Percentiles rank a stretch among this genome's conserved stretches.
phyloP scores from a whole-genome alignment of 1,139 yeast genomes.

The Blastobotrys petasosporus region DNA sequence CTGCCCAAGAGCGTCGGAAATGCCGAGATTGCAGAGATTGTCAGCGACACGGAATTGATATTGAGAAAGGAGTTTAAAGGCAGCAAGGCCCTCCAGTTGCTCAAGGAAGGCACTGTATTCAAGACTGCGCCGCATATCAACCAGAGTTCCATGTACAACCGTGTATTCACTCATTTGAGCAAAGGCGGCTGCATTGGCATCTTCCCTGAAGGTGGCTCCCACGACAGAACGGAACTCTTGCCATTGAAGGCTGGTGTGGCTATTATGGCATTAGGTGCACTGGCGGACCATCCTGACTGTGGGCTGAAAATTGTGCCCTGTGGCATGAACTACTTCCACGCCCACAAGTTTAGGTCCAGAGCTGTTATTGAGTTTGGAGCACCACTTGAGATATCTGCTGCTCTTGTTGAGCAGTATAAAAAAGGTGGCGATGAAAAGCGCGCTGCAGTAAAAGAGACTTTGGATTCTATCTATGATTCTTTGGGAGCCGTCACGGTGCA shows the following conservation, averaged over 20 bases:
- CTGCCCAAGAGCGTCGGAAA: slow-evolving; percentile 77
- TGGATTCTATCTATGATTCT: slow-evolving; percentile 67
- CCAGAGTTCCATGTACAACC: slow-evolving; percentile 73
- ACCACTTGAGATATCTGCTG: slow-evolving; percentile 66
- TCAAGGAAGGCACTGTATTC: slow-evolving; percentile 50
- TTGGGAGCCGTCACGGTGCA: slow-evolving; percentile 86
- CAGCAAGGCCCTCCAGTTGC: slow-evolving; percentile 37
- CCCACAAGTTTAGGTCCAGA: slow-evolving; percentile 88
- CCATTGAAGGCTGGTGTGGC: slow-evolving; percentile 98
- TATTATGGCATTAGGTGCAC: slow-evolving; percentile 93
- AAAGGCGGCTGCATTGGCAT: slow-evolving; percentile 85
- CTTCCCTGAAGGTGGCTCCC: slow-evolving; percentile 97
- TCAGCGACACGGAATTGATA: slow-evolving; percentile 68
- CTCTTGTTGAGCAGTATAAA: slow-evolving; percentile 58
- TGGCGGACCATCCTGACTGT: slow-evolving; percentile 59
- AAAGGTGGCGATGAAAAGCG: slow-evolving; percentile 51
- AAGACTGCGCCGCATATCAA: slow-evolving; percentile 79
- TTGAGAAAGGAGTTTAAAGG: slow-evolving; percentile 69
- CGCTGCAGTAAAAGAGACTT: slow-evolving; percentile 64
- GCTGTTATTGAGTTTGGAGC: slow-evolving; percentile 93
- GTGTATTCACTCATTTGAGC: slow-evolving; percentile 75
- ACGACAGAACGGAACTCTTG: slow-evolving; percentile 82
- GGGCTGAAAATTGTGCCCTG: slow-evolving; percentile 87
- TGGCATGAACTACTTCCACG: slow-evolving; percentile 96
- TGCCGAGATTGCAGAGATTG: slow-evolving; percentile 59